phyloP scores from a whole-genome alignment of 2,329 filamentous ascomycete genomes.

The Cladophialophora chaetospira region DNA sequence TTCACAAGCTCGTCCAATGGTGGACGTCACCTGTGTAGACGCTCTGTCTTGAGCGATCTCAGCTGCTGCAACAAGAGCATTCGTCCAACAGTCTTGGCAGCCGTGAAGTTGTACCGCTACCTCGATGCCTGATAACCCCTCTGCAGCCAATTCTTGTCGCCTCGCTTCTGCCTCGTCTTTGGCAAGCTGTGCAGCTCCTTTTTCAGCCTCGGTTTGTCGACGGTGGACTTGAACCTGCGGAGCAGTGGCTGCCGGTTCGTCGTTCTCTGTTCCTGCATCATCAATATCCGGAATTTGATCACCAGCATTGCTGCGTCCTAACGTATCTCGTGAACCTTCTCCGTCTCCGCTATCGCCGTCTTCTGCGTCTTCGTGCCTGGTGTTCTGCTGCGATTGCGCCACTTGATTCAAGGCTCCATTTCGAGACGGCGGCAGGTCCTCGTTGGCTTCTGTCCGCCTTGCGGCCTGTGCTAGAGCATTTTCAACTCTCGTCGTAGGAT shows the following conservation, averaged over 20 bases:
- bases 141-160: conserved; percentile 7
- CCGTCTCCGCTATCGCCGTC: too few species aligned
- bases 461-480: not conserved
- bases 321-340: too few species aligned
- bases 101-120: conserved; percentile 28
- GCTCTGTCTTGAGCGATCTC: conserved; percentile 4
- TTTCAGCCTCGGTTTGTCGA: conserved; percentile 20
- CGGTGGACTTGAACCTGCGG: conserved; percentile 8
- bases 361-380: too few species aligned
- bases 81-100: conserved; percentile 34
- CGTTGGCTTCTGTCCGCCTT: not conserved
- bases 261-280: too few species aligned
- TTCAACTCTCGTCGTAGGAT: not conserved
- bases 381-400: too few species aligned
- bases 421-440: not conserved
- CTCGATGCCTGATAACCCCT: conserved; percentile 28
- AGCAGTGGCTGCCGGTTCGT: too few species aligned
- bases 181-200: conserved; percentile 10
- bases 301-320: too few species aligned
- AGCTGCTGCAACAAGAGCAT: conserved; percentile 22
- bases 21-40: conserved; percentile 13
- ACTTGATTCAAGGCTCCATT: too few species aligned
- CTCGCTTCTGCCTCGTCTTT: conserved; percentile 17
- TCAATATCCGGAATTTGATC: too few species aligned
- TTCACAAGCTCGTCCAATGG: conserved; percentile 15